Evolutionary conservation across 441 rosid species (phyloP).

Genomic region (Brassica balearica): DNA sequence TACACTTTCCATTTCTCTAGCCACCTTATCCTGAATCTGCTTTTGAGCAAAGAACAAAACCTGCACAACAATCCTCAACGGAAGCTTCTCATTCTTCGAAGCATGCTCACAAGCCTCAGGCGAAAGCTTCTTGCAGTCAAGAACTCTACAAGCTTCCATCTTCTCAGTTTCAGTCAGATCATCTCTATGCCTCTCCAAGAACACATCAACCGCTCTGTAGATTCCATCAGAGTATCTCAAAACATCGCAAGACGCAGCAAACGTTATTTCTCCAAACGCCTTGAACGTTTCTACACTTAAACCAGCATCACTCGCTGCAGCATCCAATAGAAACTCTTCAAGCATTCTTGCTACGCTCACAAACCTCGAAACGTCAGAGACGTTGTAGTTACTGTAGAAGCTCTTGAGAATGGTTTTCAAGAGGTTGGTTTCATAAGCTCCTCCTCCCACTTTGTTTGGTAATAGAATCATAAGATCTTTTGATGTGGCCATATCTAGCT

Average conservation of each 20-base stretch:
- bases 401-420: constrained; percentile 62
- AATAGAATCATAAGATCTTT: constrained; percentile 65
- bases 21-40: constrained; percentile 58
- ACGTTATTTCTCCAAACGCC: constrained; percentile 57
- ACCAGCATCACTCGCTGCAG: constrained; percentile 61
- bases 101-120: constrained; percentile 78
- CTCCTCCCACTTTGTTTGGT: constrained; percentile 51
- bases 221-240: constrained; percentile 66
- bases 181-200: constrained; percentile 64
- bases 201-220: constrained; percentile 73
- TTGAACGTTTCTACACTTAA: constrained; percentile 57
- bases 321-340: constrained; percentile 65
- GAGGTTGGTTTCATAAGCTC: constrained; percentile 59
- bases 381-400: constrained; percentile 54
- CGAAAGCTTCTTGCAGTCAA: constrained; percentile 73
- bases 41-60: constrained; percentile 65
- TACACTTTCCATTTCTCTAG: constrained; percentile 39
- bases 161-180: constrained; percentile 65
- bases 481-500: constrained; percentile 67
- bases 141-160: constrained; percentile 65
- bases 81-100: constrained; percentile 67
- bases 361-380: constrained; percentile 44
- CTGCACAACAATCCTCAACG: constrained; percentile 67
- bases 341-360: constrained; percentile 65
- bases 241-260: constrained; percentile 54